Evolutionary conservation across 176 grass and related monocot genomes (phyloP).

Genomic region (Sorghum bicolor): Sorghum_bicolor_NCBIv3 NC_012870.2:77956001-77956500

Average conservation of each 20-base stretch:
- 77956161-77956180: neutral
- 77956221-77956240: neutral
- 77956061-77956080: neutral
- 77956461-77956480: conserved; percentile 11
- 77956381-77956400: neutral
- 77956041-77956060: neutral
- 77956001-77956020: neutral
- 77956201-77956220: neutral
- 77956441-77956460: neutral
- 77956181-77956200: neutral
- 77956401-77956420: neutral
- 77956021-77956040: neutral
- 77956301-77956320: neutral
- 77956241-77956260: neutral
- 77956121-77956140: neutral
- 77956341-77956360: accelerated
- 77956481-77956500: conserved; percentile 8
- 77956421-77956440: neutral
- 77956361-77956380: neutral
- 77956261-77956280: neutral
- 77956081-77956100: neutral
- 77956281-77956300: neutral
- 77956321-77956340: neutral
- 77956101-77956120: neutral
- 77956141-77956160: neutral